Evolutionary conservation across 108 stramenopile genomes (phyloP), one percentile per base, ranked within the genome.

Genomic region (Cyclostephanos invisitatus): DNA sequence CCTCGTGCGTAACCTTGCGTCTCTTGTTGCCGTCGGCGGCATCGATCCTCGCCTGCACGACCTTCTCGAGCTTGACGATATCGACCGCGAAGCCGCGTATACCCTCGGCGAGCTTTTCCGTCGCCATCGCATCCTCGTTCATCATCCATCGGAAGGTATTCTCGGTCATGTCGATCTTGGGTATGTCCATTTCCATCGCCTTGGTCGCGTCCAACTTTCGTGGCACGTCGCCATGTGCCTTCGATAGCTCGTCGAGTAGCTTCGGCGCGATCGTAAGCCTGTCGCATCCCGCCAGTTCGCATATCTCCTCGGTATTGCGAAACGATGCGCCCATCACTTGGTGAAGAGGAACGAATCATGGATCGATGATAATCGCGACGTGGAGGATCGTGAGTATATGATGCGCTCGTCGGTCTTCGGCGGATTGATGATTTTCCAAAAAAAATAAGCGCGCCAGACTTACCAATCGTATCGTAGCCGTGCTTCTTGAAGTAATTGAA

Each of bases 401-500:
- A n/a, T n/a, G n/a, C 5, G 25, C 12, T 55, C 22, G 17, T 32
- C 1, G 7, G 29, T 3, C 17, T 32, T 3, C 32, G 32, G 11
- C 6, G 4, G 32, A 29, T 57, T 15, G 22, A 29, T 28, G 56
- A 57, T 35, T 15, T 5, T 3, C 15, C 15, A 4, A 57, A 14
- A 6, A 29, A 27, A 35, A 14, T 0, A 32, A 3, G 12, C 12
- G 25, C 25, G 8, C 0, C n/a, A n/a, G 14, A 14, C 56, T 57
- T 57, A 57, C 56, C 60, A 73, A 99, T 98, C 20, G 99, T 99
- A 71, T 96, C 89, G 77, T 91, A 85, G 51, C 93, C 97, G 77
- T 82, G 85, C 83, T 96, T 97, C 76, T 99, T 99, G 97, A 94
- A 99, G 81, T 99, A 99, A 64, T 95, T 94, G 89, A 97, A 98